Conservation (phyloP, 768 basidiomycete species). For the Amanita thiersii region DNA sequence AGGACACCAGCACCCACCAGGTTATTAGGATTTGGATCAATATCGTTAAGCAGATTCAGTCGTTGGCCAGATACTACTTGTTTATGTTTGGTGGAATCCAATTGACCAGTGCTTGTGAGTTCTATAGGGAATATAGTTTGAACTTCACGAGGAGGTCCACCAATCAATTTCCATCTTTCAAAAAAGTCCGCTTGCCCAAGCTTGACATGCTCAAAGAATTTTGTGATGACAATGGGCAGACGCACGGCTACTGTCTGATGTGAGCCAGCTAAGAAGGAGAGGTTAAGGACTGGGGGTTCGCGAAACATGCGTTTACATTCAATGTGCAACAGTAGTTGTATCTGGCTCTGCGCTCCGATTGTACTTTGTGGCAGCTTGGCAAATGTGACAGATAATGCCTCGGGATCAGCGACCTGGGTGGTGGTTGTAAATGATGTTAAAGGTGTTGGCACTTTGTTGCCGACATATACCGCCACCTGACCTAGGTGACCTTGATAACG, state of each 20-base stretch:
- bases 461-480: constrained; percentile 89
- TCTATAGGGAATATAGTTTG: constrained; percentile 81
- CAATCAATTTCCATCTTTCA: constrained; percentile 96
- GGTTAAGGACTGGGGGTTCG: constrained; percentile 65
- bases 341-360: constrained; percentile 77
- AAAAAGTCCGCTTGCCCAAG: constrained; percentile 85
- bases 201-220: constrained; percentile 92
- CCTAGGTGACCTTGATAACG: constrained; percentile 94
- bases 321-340: constrained; percentile 88
- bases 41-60: constrained; percentile 68
- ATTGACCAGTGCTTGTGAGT: constrained; percentile 55
- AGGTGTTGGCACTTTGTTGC: constrained; percentile 89
- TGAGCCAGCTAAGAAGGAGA: constrained; percentile 91
- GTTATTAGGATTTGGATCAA: constrained; percentile 94
- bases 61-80: constrained; percentile 74
- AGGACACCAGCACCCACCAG: constrained; percentile 93
- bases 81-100: constrained; percentile 67
- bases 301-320: constrained; percentile 90
- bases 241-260: constrained; percentile 80
- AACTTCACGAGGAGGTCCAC: constrained; percentile 88
- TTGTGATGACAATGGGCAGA: constrained; percentile 80
- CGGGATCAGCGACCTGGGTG: constrained; percentile 62
- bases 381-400: constrained; percentile 75
- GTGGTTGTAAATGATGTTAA: constrained; percentile 87
- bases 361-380: constrained; percentile 85